phyloP scores from a whole-genome alignment of 192 early-diverging fungal genomes.

The Backusella morwellensis region DNA sequence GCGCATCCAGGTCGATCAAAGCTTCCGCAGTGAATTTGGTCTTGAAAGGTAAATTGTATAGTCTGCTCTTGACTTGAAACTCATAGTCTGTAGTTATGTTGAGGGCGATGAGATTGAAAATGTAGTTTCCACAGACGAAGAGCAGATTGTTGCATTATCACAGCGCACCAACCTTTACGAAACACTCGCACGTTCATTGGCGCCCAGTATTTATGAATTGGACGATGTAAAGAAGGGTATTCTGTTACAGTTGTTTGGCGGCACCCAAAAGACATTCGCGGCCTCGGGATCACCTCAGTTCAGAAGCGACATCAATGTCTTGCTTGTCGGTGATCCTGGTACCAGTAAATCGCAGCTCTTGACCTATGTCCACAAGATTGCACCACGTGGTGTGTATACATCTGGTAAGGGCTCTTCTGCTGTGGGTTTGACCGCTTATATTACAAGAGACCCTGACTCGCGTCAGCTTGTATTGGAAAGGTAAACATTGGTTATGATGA shows the following conservation, averaged over 20 bases:
- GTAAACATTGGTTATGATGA: conserved; percentile 27
- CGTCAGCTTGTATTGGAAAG: conserved; percentile 93
- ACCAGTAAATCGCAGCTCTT: conserved; percentile 94
- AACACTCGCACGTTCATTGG: conserved; percentile 72
- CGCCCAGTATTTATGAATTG: conserved; percentile 93
- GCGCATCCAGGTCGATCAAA: conserved; percentile 57
- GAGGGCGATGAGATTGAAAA: conserved; percentile 48
- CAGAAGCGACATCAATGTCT: conserved; percentile 91
- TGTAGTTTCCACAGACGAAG: conserved; percentile 51
- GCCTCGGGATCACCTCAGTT: conserved; percentile 64
- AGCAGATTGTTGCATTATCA: conserved; percentile 62
- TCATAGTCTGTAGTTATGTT: conserved; percentile 33
- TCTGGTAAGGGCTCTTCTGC: conserved; percentile 97
- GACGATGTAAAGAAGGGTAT: conserved; percentile 99
- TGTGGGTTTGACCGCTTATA: conserved; percentile 94
- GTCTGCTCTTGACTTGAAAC: background rate
- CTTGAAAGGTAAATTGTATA: background rate
- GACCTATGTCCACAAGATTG: conserved; percentile 88
- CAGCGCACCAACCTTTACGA: conserved; percentile 75
- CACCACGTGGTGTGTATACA: conserved; percentile 94
- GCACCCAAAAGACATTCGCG: conserved; percentile 79
- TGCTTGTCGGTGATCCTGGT: conserved; percentile 97
- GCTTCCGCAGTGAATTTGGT: conserved; percentile 6
- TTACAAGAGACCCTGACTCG: conserved; percentile 94
- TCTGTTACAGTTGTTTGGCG: conserved; percentile 94